These are phyloP conservation scores for Didymella glomerata DNA, from an alignment of 2,329 filamentous ascomycete species.

Conservation along the genomic window DNA sequence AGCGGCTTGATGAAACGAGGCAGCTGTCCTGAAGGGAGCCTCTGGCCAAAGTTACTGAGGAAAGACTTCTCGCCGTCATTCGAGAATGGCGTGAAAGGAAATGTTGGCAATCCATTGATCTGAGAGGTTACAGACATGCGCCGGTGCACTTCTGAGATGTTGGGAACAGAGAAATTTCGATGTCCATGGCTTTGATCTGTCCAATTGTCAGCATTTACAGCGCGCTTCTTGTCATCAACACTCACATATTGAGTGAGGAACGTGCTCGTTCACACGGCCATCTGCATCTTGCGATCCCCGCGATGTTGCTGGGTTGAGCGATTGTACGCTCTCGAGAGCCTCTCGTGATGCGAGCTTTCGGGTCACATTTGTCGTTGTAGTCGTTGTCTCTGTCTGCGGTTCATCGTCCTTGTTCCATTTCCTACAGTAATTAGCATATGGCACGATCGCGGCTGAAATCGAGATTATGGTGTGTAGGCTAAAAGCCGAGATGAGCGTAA, in stretches of 20 bases:
- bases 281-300: conserved; percentile 56
- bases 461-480: conserved; percentile 16
- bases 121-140: conserved; percentile 55
- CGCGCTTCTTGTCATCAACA: conserved; percentile 27
- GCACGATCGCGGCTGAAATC: conserved; percentile 20
- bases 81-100: conserved; percentile 50
- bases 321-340: conserved; percentile 47
- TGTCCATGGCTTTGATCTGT: conserved; percentile 60
- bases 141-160: conserved; percentile 56
- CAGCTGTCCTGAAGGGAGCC: conserved; percentile 57
- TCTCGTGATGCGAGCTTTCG: conserved; percentile 53
- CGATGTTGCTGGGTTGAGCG: conserved; percentile 40
- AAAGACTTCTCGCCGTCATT: conserved; percentile 44
- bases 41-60: conserved; percentile 60
- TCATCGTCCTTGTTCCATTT: conserved; percentile 57
- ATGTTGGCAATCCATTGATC: conserved; percentile 43
- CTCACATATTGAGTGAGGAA: conserved; percentile 71
- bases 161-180: conserved; percentile 49
- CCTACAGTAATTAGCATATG: conserved; percentile 43
- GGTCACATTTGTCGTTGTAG: conserved; percentile 35
- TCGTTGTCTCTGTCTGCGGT: conserved; percentile 33
- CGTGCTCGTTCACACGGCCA: conserved; percentile 63
- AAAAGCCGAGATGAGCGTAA: conserved; percentile 22
- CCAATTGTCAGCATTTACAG: conserved; percentile 2
- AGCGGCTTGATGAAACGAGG: conserved; percentile 81